A percentile compares a stretch with the other conserved stretches of the same genome.
phyloP scores from a whole-genome alignment of 306 rosid genomes.

The Rosa multiflora region DNA sequence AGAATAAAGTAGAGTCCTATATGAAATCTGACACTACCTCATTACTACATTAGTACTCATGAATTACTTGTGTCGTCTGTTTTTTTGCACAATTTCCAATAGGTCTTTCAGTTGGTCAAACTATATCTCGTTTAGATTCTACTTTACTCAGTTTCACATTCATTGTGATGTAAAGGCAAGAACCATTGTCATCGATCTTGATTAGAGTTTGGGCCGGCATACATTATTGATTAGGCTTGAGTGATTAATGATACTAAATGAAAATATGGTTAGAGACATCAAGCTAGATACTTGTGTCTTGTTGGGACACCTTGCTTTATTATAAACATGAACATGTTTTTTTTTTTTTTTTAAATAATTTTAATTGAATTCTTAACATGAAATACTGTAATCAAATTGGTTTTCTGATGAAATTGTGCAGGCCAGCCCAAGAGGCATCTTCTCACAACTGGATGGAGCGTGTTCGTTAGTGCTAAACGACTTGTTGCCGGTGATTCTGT shows the following conservation, averaged over 20 bases:
- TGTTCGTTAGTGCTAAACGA: conserved; percentile 70
- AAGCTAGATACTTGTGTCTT: not conserved
- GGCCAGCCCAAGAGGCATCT: conserved; percentile 87
- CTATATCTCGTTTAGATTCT: not conserved
- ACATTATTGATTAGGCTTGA: not conserved
- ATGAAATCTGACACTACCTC: not conserved
- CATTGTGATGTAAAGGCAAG: not conserved
- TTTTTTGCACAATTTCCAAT: not conserved
- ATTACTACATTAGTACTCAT: not conserved
- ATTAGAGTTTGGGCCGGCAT: not conserved
- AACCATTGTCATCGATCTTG: not conserved
- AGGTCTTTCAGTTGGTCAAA: not conserved
- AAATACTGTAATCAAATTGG: conserved; percentile 17
- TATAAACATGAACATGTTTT: not conserved
- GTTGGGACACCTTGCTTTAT: not conserved
- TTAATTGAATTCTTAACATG: not conserved
- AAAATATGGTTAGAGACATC: not conserved
- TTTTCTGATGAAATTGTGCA: conserved; percentile 22
- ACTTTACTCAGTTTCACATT: not conserved
- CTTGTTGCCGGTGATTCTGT: conserved; percentile 84
- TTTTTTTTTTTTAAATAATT: not conserved
- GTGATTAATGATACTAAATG: not conserved
- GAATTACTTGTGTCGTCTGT: not conserved
- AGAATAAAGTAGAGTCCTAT: not conserved
- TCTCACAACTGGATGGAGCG: conserved; percentile 81